Conservation (phyloP, 2,329 filamentous ascomycete species). For the Calonectria naviculata region DNA sequence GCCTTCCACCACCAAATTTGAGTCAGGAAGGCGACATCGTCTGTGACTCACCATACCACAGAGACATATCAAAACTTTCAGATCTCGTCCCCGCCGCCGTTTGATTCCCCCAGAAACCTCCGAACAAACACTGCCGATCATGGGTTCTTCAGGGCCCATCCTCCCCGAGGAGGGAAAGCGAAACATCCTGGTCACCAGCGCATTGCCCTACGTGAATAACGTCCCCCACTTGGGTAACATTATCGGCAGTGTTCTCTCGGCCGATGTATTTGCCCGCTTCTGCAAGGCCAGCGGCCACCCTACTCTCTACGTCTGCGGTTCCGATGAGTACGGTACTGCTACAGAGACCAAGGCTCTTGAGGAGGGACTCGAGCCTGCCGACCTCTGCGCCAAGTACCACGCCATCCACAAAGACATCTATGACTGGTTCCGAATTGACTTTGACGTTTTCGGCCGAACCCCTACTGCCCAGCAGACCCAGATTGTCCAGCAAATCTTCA, state of each 20-base stretch:
- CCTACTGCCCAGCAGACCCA: slow-evolving; percentile 89
- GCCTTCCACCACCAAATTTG: slow-evolving; percentile 39
- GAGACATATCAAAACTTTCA: slow-evolving; percentile 5
- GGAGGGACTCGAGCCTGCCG: slow-evolving; percentile 82
- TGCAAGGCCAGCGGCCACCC: slow-evolving; percentile 82
- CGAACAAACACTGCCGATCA: slow-evolving; percentile 25
- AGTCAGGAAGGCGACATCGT: slow-evolving; percentile 31
- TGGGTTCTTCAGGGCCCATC: slow-evolving; percentile 54
- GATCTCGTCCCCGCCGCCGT: neutral
- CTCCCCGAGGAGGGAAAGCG: slow-evolving; percentile 79
- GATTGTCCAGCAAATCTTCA: slow-evolving; percentile 93
- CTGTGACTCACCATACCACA: slow-evolving; percentile 37
- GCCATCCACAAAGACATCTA: slow-evolving; percentile 91
- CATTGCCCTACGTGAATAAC: slow-evolving; percentile 83
- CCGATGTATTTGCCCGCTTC: slow-evolving; percentile 87
- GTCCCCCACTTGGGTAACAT: slow-evolving; percentile 90
- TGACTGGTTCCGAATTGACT: slow-evolving; percentile 94
- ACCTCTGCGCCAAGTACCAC: slow-evolving; percentile 94
- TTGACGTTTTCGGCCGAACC: slow-evolving; percentile 95
- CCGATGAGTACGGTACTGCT: slow-evolving; percentile 95
- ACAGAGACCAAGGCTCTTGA: slow-evolving; percentile 96
- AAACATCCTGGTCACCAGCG: slow-evolving; percentile 91
- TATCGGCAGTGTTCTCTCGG: slow-evolving; percentile 86
- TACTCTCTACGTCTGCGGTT: slow-evolving; percentile 86
- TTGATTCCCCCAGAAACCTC: slow-evolving; percentile 1